Percentiles rank a stretch among this genome's conserved stretches.
Evolutionary conservation across 2,329 filamentous ascomycete genomes (phyloP).

Genomic region (Ophiostoma angusticollis): DNA sequence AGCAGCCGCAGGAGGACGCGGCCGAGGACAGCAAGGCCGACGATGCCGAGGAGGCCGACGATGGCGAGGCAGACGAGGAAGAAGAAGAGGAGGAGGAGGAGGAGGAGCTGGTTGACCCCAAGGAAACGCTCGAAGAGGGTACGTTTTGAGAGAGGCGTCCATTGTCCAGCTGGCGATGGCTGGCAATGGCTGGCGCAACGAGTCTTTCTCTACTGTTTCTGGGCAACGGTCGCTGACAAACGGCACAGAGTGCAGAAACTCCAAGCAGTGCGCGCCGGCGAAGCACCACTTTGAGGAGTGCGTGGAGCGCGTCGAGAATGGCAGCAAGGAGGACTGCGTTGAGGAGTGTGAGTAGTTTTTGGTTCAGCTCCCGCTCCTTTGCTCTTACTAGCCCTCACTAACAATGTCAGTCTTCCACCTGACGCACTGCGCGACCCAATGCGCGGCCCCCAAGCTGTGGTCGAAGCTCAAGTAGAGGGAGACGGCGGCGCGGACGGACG

Average conservation of each 20-base stretch:
- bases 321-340: conserved; percentile 86
- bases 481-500: background rate
- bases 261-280: conserved; percentile 66
- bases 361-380: no score
- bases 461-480: conserved; percentile 65
- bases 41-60: conserved; percentile 46
- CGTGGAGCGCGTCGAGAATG: conserved; percentile 80
- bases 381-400: no score
- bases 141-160: conserved; percentile 10
- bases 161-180: no score
- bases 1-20: conserved; percentile 36
- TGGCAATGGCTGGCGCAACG: no score
- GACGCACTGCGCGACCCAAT: conserved; percentile 83
- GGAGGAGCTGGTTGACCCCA: conserved; percentile 71
- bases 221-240: no score
- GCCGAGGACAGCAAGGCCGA: conserved; percentile 15
- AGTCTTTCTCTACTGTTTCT: no score
- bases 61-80: conserved; percentile 37
- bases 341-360: conserved; percentile 74
- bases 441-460: conserved; percentile 94
- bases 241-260: conserved; percentile 89
- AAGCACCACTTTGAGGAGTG: conserved; percentile 99
- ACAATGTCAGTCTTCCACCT: conserved; percentile 79
- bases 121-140: conserved; percentile 88
- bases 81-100: conserved; percentile 55